Evolutionary conservation across 441 rosid genomes (phyloP), one percentile per base, ranked within the genome.

Genomic region (Brassica balearica): DNA sequence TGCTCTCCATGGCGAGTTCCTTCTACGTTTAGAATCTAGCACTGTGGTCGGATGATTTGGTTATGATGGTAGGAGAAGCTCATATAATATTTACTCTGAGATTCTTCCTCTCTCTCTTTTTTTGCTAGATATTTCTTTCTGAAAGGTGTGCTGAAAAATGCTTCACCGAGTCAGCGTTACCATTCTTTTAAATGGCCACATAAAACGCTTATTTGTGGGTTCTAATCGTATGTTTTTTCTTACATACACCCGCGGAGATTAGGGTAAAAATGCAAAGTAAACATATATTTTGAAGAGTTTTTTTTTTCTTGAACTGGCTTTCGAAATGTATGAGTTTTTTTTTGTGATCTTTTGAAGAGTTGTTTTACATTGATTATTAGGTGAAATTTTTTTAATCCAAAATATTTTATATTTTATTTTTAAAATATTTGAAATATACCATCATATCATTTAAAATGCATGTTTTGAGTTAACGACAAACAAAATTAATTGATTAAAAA

Each of bases 1-100:
- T 86, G 81, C 93, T 89, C 82, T 88, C 92, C 97, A 90, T 92
- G 65, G 15, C 1, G 12, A 71, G 34, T 25, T 67, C 4, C 29
- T 65, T 32, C 19, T 27, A 46, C 48, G 46, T 29, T 23, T 22
- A 14, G 23, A 59, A 55, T 53, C 23, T 69, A 41, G 62, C 12
- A 48, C 68, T 22, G 80, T 58, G 73, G 72, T 73, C 68, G 59
- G 60, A 64, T 53, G 74, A 32, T 69, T 62, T 27, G 4, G 59
- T 68, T 12, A 12, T 25, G 68, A 25, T 25, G 17, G 79, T 22
- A 56, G 11, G 56, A 71, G 69, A 29, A 34, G 62, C 74, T 68
- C 79, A 74, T 53, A 53, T 53, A 19, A 51, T 14, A 14, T 14
- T 51, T 14, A 63, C 58, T 43, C 56, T 55, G 0, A 77, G 48